Conservation (phyloP, 768 basidiomycete species). For the Cyclocybe aegerita region DNA sequence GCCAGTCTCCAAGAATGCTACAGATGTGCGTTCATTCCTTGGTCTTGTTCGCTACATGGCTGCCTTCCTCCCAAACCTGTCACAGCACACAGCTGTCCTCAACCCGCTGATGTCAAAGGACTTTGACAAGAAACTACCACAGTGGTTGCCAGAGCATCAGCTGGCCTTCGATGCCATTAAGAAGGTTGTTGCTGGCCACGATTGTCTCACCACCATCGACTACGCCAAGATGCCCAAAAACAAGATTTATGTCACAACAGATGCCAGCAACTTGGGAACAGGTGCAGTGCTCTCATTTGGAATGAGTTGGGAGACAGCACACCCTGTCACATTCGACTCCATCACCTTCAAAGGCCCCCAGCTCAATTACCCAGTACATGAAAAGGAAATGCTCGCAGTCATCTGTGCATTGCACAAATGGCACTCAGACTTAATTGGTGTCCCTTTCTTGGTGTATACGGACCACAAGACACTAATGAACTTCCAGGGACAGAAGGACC, state of each 20-base stretch:
- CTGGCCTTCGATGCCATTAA: no score
- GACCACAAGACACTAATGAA: constrained; percentile 37
- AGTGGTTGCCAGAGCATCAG: no score
- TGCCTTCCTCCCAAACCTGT: no score
- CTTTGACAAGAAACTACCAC: no score
- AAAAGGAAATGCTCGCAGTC: constrained; percentile 38
- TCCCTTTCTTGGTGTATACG: constrained; percentile 25
- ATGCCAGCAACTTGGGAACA: constrained; percentile 26
- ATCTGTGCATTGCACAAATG: constrained; percentile 28
- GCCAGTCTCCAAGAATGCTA: no score
- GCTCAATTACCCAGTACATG: constrained; percentile 34
- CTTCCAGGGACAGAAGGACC: constrained; percentile 28
- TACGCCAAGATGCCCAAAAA: constrained; percentile 18
- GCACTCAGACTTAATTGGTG: constrained; percentile 21
- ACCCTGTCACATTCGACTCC: constrained; percentile 34
- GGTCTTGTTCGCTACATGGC: no score
- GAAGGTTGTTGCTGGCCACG: no score
- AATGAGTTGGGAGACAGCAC: constrained; percentile 26
- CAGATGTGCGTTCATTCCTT: no score
- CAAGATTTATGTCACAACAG: constrained; percentile 32
- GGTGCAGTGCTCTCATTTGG: constrained; percentile 32
- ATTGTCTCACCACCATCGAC: constrained; percentile 16
- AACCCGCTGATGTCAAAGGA: no score
- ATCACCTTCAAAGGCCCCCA: constrained; percentile 22
- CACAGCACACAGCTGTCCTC: no score